These are phyloP conservation scores for Cucurbita moschata DNA, from an alignment of 306 rosid species.

Conservation along the genomic window DNA sequence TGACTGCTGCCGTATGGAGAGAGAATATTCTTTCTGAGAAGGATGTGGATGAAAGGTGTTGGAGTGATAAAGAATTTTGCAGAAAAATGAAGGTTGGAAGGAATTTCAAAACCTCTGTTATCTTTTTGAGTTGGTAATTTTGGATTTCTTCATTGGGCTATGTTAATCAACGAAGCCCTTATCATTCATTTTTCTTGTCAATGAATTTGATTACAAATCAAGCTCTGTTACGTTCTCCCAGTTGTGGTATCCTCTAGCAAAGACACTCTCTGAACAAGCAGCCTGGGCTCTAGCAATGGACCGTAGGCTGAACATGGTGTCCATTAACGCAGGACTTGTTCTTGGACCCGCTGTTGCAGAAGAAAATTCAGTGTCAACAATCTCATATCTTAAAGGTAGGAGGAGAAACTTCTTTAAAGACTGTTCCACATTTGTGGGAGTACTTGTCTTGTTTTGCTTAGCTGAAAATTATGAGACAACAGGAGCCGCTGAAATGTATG, in stretches of 20 bases:
- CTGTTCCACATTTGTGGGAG: neutral
- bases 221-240: neutral
- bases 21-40: constrained; percentile 19
- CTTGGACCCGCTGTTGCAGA: constrained; percentile 22
- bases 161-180: too few relatives aligned
- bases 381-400: constrained; percentile 28
- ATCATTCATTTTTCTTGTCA: neutral
- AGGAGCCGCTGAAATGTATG: constrained; percentile 43
- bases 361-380: constrained; percentile 18
- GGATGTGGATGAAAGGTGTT: constrained; percentile 31
- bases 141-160: neutral
- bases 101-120: neutral
- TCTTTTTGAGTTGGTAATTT: neutral
- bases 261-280: constrained; percentile 29
- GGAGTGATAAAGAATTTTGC: constrained; percentile 37
- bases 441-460: neutral
- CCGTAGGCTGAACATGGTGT: constrained; percentile 26
- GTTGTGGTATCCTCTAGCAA: constrained; percentile 36
- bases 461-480: neutral
- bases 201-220: neutral
- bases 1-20: constrained; percentile 33
- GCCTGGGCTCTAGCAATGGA: constrained; percentile 47
- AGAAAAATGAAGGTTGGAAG: constrained; percentile 23
- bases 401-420: neutral
- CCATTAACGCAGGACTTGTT: constrained; percentile 32